These are phyloP conservation scores for Dictyostelium capitatum DNA, from an alignment of 78 protist species.

Conservation along the genomic window DNA sequence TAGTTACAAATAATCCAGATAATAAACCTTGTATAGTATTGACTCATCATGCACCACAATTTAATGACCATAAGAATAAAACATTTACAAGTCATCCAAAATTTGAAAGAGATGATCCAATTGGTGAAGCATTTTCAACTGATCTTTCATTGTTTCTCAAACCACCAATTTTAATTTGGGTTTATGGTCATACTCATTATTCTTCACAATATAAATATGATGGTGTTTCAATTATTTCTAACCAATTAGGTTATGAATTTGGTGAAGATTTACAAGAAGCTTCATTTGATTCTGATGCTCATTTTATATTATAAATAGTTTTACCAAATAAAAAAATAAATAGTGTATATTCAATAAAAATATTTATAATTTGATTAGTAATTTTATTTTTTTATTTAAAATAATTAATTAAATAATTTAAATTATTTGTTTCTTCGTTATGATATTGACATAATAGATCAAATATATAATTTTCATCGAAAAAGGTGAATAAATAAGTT, in stretches of 20 bases:
- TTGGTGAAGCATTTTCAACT: conserved; percentile 10
- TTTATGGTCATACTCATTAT: conserved; percentile 37
- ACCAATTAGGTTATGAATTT: conserved; percentile 34
- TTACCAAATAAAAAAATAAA: no score
- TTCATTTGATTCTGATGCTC: conserved; percentile 4
- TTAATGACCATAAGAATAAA: background rate
- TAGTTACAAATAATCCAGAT: background rate
- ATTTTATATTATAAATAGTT: conserved; percentile 22
- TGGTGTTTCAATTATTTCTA: conserved; percentile 9
- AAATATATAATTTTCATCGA: no score
- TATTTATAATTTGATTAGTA: no score
- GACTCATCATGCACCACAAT: conserved; percentile 41
- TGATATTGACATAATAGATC: no score
- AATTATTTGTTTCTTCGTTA: no score
- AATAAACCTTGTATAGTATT: conserved; percentile 2
- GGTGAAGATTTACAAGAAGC: conserved; percentile 10
- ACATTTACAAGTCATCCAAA: conserved; percentile 31
- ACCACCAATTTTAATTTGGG: background rate
- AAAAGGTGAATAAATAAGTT: no score
- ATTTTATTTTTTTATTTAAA: no score
- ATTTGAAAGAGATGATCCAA: background rate
- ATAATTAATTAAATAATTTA: no score
- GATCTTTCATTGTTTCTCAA: background rate
- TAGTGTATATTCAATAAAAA: no score
- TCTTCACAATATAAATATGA: conserved; percentile 1